Percentiles rank a stretch among this genome's conserved stretches.
These are phyloP conservation scores for Daldinia childiae DNA, from an alignment of 495 filamentous ascomycete species.

Conservation along the genomic window DNA sequence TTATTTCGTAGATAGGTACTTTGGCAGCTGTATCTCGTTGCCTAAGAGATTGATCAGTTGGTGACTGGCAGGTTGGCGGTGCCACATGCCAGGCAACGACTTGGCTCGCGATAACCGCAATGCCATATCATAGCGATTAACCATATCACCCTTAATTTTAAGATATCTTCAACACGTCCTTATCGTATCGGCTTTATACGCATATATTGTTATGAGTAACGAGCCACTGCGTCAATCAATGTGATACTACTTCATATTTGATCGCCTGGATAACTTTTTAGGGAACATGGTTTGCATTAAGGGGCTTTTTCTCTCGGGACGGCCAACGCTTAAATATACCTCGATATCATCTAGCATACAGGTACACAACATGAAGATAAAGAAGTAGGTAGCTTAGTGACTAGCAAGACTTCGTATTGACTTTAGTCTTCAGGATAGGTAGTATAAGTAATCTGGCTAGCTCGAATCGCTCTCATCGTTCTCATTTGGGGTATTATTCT, in stretches of 20 bases:
- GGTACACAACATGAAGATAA: background rate
- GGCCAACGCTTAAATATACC: background rate
- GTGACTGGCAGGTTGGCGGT: too few species aligned
- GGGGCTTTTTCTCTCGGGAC: background rate
- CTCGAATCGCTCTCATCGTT: background rate
- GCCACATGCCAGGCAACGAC: too few species aligned
- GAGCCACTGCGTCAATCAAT: background rate
- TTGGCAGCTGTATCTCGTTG: too few species aligned
- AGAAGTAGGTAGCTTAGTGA: background rate
- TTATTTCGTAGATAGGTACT: too few species aligned
- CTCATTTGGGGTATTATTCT: slow-evolving; percentile 18
- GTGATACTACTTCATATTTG: background rate
- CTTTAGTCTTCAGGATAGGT: background rate
- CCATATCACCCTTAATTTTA: too few species aligned
- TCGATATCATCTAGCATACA: background rate
- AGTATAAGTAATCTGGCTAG: slow-evolving; percentile 7
- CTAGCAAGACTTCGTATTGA: background rate
- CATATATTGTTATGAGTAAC: background rate
- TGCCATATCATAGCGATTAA: too few species aligned
- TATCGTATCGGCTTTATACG: too few species aligned
- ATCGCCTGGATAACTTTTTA: background rate
- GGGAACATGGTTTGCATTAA: background rate
- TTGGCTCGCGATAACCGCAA: too few species aligned
- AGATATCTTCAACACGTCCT: too few species aligned
- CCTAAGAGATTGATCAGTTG: too few species aligned